Percentiles rank a stretch among this genome's conserved stretches.
Conservation (phyloP, 805 yeast genomes). For the Zygosaccharomyces bisporus region DNA sequence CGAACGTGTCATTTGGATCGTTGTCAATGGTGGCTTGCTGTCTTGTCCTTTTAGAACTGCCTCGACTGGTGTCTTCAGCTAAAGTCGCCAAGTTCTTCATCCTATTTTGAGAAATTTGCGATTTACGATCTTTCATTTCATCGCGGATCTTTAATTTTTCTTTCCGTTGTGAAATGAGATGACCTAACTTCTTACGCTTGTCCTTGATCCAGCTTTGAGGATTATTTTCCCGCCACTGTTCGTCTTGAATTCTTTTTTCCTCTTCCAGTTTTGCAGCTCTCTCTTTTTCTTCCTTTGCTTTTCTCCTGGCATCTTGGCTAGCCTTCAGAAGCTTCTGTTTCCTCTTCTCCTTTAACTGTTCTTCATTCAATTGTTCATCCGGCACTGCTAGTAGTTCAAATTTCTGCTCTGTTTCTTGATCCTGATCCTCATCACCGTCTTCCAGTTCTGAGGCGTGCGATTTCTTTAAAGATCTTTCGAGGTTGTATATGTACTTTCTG, state of each 20-base stretch:
- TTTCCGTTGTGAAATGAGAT: constrained; percentile 55
- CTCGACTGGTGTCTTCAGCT: constrained; percentile 61
- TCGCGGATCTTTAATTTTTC: constrained; percentile 67
- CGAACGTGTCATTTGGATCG: constrained; percentile 91
- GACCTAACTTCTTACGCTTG: constrained; percentile 58
- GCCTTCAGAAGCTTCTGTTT: constrained; percentile 80
- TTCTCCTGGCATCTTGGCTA: constrained; percentile 80
- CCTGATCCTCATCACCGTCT: constrained; percentile 51
- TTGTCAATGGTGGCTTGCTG: constrained; percentile 71
- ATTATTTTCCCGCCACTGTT: constrained; percentile 72
- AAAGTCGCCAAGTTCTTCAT: constrained; percentile 88
- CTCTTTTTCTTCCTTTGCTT: constrained; percentile 75
- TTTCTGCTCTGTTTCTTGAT: constrained; percentile 43
- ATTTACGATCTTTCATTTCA: constrained; percentile 82
- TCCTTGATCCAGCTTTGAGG: constrained; percentile 74
- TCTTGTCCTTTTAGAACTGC: constrained; percentile 45
- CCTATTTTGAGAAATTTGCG: constrained; percentile 85
- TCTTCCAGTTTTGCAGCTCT: constrained; percentile 57
- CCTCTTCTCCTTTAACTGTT: constrained; percentile 80
- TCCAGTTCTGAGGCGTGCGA: constrained; percentile 65
- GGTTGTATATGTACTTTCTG: constrained; percentile 54
- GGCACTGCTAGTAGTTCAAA: constrained; percentile 78
- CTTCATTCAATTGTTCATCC: constrained; percentile 76
- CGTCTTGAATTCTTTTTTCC: constrained; percentile 61
- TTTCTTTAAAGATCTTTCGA: constrained; percentile 66